Conservation (phyloP, 2,329 filamentous ascomycete species). For the Cordyceps javanica region DNA sequence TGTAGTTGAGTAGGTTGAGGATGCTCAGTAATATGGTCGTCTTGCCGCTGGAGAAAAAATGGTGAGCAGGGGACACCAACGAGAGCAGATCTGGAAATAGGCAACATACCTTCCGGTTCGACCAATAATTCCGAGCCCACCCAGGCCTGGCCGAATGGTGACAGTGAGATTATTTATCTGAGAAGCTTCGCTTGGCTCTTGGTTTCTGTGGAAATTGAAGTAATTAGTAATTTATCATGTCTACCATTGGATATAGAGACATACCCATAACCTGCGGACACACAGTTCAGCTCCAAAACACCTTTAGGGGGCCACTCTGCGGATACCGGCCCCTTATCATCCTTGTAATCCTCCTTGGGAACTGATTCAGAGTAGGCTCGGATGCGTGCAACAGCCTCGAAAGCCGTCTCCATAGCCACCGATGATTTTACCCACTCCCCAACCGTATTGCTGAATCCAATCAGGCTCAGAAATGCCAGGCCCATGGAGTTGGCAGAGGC, state of each 20-base stretch:
- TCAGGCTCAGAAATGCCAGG: conserved; percentile 16
- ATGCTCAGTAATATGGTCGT: background rate
- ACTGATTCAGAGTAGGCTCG: too few relatives aligned
- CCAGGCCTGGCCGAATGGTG: conserved; percentile 21
- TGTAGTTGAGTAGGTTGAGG: background rate
- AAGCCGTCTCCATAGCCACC: conserved; percentile 12
- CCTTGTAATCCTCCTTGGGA: conserved; percentile 13
- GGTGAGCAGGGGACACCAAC: background rate
- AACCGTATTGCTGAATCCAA: conserved; percentile 20
- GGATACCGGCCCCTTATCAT: conserved; percentile 18
- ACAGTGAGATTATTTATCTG: conserved; percentile 21
- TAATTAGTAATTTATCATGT: background rate
- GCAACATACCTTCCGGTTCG: conserved; percentile 25
- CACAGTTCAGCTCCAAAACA: conserved; percentile 13
- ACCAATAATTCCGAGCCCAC: conserved; percentile 29
- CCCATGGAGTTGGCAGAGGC: conserved; percentile 9
- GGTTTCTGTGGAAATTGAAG: background rate
- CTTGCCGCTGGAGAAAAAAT: background rate
- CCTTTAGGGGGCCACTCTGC: conserved; percentile 17
- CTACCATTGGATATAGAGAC: too few relatives aligned
- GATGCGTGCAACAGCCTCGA: conserved; percentile 3
- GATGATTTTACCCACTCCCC: conserved; percentile 24
- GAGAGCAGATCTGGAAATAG: too few relatives aligned
- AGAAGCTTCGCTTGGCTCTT: conserved; percentile 16
- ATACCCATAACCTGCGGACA: conserved; percentile 15